Percentiles rank a stretch among this genome's conserved stretches.
Evolutionary conservation across 371 early-diverging fungal genomes (phyloP).

Genomic region (Caulochytrium protostelioides): DNA sequence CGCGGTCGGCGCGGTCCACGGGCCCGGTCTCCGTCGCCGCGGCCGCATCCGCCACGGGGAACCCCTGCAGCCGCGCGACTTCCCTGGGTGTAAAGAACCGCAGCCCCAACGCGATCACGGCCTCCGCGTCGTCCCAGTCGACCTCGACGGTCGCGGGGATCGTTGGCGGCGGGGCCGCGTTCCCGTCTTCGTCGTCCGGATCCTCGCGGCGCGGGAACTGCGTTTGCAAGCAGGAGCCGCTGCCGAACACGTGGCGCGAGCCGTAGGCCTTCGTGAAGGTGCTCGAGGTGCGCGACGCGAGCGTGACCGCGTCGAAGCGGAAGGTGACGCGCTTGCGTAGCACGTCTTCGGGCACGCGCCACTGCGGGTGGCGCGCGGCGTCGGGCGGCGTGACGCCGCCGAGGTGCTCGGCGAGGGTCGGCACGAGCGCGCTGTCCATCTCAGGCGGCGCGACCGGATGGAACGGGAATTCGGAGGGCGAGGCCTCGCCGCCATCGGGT

Average conservation of each 20-base stretch:
- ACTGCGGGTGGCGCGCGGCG: no score
- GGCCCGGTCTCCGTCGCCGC: neutral
- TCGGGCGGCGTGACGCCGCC: no score
- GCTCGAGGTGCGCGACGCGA: no score
- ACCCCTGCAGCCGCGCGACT: constrained; percentile 50
- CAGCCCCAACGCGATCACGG: constrained; percentile 33
- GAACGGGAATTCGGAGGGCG: no score
- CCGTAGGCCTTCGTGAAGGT: constrained; percentile 65
- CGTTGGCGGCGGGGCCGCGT: neutral
- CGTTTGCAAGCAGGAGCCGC: constrained; percentile 35
- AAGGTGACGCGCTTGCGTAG: no score
- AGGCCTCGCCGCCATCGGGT: no score
- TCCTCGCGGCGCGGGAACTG: constrained; percentile 1
- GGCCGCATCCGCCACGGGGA: constrained; percentile 21
- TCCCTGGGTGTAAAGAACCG: constrained; percentile 55
- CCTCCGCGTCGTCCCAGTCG: constrained; percentile 23
- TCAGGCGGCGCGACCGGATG: no score
- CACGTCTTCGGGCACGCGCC: no score
- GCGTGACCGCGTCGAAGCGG: no score
- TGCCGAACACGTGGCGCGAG: constrained; percentile 37
- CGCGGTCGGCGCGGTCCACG: neutral
- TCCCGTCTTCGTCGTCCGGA: constrained; percentile 3
- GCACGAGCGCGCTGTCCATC: no score
- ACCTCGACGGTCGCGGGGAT: constrained; percentile 4
- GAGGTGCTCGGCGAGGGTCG: neutral